Evolutionary conservation across 768 basidiomycete species (phyloP), one percentile per base, ranked within the genome.

Genomic region (Leccinum boreale): DNA sequence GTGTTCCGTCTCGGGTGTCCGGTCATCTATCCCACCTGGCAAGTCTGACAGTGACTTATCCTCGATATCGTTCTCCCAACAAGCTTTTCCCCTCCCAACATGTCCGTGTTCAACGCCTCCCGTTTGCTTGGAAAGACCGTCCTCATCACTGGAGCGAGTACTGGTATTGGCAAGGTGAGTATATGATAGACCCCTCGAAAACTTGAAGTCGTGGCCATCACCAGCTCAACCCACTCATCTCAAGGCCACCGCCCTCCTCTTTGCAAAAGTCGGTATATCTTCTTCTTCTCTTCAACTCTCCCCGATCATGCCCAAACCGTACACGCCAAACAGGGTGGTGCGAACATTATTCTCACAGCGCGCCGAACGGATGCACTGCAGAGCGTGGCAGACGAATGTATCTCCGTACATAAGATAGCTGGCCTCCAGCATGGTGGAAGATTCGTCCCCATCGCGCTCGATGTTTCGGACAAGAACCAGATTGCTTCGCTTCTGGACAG

Each of bases 141-240:
- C 57, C 81, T 96, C 51, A 81, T 96, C 59, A 96, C 94, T 28
- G 94, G 94, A 21, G 93, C 94, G 4, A 91, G 89, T 69, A 83
- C 87, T 45, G 94, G 94, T 46, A 96, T 96, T 62, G 94, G 94
- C 56, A 89, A 92, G 55, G 91, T 92, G 66, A 69, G 87, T n/a
- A 73, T 48, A 39, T 14, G 21, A 39, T 3, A 33, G 26, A 19
- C 24, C n/a, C 15, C 24, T 46, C 17, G n/a, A 17, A 35, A 47
- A n/a, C n/a, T n/a, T n/a, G n/a, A n/a, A 17, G 56, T 42, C 24
- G 15, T 3, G 9, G 21, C n/a, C 31, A 12, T n/a, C 26, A 39
- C 23, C 21, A 50, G 19, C 47, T 58, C 39, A 56, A 46, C 35
- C 35, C 26, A 23, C 58, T 46, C 45, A 55, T 35, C 53, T 28